These are phyloP conservation scores for Bipolaris cookei DNA, from an alignment of 2,329 filamentous ascomycete genomes.

Conservation along the genomic window DNA sequence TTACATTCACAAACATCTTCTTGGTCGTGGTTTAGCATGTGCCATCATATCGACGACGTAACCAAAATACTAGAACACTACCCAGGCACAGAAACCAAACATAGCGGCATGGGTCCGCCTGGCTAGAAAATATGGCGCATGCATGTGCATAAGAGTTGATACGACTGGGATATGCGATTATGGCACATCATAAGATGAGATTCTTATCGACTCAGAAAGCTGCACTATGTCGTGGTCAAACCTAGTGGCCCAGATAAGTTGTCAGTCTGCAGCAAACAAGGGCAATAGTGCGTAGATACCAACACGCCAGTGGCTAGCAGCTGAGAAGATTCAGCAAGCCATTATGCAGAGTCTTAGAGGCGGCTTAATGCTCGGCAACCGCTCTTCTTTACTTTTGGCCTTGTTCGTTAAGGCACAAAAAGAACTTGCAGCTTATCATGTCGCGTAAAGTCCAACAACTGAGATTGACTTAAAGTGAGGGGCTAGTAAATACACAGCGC, in stretches of 20 bases:
- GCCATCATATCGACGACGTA: neutral
- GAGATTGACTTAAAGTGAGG: too few relatives aligned
- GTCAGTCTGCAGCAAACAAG: neutral
- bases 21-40: neutral
- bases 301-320: neutral
- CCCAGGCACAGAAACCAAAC: neutral
- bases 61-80: neutral
- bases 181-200: neutral
- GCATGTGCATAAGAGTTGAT: neutral
- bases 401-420: neutral
- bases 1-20: neutral
- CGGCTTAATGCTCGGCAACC: neutral
- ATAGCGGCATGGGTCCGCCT: neutral
- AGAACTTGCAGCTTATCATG: too few relatives aligned
- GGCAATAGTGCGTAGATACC: neutral
- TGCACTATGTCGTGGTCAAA: neutral
- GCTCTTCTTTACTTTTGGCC: neutral
- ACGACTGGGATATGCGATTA: neutral
- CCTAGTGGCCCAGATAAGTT: neutral
- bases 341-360: too few relatives aligned
- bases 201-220: too few relatives aligned
- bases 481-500: too few relatives aligned
- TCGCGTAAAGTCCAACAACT: too few relatives aligned
- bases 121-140: neutral
- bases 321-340: neutral